Percentiles rank a stretch among this genome's conserved stretches.
These are phyloP conservation scores for Aspergillus carlsbadensis DNA, from an alignment of 495 filamentous ascomycete genomes.

Conservation along the genomic window DNA sequence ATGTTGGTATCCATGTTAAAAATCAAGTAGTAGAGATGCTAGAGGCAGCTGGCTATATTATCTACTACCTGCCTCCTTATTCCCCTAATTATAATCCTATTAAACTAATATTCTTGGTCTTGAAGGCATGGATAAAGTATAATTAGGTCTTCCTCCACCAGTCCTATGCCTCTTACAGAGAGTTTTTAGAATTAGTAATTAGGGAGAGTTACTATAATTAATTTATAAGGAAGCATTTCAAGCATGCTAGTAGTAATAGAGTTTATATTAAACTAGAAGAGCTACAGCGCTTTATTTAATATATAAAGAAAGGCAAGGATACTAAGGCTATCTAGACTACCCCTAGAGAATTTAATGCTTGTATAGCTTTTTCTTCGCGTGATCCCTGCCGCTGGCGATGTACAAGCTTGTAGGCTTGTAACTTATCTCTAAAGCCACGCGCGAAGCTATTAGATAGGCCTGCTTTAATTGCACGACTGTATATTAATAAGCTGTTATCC, in stretches of 20 bases:
- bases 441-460: neutral
- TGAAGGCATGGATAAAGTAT: neutral
- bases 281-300: neutral
- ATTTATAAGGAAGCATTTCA: neutral
- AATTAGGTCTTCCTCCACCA: neutral
- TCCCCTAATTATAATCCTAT: neutral
- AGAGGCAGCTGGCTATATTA: neutral
- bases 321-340: neutral
- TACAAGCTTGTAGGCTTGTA: neutral
- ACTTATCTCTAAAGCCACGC: neutral
- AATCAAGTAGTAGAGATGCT: too few relatives aligned
- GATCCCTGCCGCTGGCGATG: neutral
- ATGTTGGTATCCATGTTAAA: too few relatives aligned
- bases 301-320: neutral
- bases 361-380: neutral
- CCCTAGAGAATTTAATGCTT: neutral
- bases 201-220: too few relatives aligned
- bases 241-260: neutral
- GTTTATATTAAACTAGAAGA: neutral
- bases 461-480: neutral
- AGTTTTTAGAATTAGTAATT: neutral
- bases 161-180: neutral
- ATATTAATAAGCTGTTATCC: too few relatives aligned
- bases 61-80: neutral
- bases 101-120: neutral